Conservation (phyloP, 345 rosid genomes). For the Carallia pectinifolia region DNA sequence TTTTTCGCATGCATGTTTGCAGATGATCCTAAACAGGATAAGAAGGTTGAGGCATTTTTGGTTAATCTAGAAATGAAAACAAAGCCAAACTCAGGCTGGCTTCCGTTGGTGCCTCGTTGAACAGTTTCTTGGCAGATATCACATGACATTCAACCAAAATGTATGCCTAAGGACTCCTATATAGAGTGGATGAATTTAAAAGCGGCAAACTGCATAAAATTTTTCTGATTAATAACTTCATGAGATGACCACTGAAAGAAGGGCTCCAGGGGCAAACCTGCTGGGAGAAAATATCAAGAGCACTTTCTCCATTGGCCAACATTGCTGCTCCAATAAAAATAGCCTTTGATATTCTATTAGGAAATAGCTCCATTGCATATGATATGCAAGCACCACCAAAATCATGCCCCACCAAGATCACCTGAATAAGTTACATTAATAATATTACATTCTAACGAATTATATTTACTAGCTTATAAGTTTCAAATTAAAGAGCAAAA, state of each 20-base stretch:
- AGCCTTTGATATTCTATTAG: conserved; percentile 68
- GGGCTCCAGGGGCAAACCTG: conserved; percentile 43
- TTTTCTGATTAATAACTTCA: neutral
- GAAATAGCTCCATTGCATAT: conserved; percentile 83
- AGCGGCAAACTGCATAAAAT: neutral
- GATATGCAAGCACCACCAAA: conserved; percentile 92
- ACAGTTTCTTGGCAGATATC: too few relatives aligned
- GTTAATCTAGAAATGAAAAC: neutral
- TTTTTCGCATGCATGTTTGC: neutral
- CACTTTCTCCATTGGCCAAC: conserved; percentile 69
- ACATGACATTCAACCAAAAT: too few relatives aligned
- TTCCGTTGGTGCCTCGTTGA: too few relatives aligned
- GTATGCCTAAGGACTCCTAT: neutral
- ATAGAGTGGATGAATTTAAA: too few relatives aligned
- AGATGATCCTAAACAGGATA: neutral
- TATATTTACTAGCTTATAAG: neutral
- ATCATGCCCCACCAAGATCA: conserved; percentile 91
- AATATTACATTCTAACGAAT: neutral
- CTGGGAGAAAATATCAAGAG: conserved; percentile 68
- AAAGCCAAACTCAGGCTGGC: neutral
- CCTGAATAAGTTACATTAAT: conserved; percentile 45
- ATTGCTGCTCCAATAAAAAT: conserved; percentile 79
- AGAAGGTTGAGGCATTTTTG: neutral
- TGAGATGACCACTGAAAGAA: neutral
- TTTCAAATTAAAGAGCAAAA: conserved; percentile 6